These are phyloP conservation scores for Eucalyptus shirleyi DNA, from an alignment of 345 rosid species.

Conservation along the genomic window DNA sequence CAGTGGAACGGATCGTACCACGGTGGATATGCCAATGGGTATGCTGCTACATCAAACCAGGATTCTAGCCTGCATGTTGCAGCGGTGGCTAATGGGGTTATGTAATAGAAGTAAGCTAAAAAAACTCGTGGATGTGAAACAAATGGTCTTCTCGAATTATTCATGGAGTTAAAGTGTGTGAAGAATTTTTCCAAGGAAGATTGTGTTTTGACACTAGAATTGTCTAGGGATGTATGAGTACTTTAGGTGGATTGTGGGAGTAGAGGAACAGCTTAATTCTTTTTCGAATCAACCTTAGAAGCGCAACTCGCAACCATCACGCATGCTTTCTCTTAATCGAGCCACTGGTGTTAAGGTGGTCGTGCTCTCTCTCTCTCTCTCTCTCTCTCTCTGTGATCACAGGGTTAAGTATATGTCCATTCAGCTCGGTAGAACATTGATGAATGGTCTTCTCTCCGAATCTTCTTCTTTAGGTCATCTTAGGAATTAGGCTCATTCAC, in stretches of 20 bases:
- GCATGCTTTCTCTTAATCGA: background rate
- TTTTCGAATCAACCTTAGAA: background rate
- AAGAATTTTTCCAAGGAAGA: background rate
- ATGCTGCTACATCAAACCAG: constrained; percentile 5
- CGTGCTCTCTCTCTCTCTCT: background rate
- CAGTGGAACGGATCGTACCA: constrained; percentile 74
- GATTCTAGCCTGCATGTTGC: constrained; percentile 42
- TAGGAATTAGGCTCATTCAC: background rate
- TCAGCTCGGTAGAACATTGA: background rate
- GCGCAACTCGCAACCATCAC: background rate
- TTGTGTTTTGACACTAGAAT: background rate
- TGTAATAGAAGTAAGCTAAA: constrained; percentile 7
- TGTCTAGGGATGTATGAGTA: background rate
- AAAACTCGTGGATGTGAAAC: background rate
- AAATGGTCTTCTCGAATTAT: background rate
- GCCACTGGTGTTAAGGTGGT: background rate
- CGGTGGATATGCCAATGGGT: constrained; percentile 59
- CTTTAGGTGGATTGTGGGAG: background rate
- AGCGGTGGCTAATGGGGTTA: constrained; percentile 61
- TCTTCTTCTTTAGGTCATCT: background rate
- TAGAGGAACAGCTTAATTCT: background rate
- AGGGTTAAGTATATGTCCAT: background rate
- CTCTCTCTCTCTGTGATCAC: background rate
- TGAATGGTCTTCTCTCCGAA: background rate
- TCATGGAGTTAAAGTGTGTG: background rate